Percentiles rank a stretch among this genome's conserved stretches.
These are phyloP conservation scores for Mycosphaerella arachidis DNA, from an alignment of 2,329 filamentous ascomycete genomes.

Conservation along the genomic window DNA sequence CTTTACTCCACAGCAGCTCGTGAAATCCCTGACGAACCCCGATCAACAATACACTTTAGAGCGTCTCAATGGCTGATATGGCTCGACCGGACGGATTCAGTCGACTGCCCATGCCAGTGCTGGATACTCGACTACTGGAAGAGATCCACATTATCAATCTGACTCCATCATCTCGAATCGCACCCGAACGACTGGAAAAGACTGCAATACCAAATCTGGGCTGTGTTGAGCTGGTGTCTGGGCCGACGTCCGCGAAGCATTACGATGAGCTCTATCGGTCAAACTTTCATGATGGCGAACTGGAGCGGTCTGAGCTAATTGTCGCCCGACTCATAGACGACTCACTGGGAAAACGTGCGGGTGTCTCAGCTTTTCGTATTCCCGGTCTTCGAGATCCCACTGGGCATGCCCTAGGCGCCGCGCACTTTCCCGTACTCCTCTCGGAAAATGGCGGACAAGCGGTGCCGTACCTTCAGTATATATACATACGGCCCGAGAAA, in stretches of 20 bases:
- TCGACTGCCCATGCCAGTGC: constrained; percentile 4
- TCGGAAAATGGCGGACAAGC: constrained; percentile 7
- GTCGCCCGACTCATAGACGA: constrained; percentile 15
- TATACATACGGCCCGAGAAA: constrained; percentile 21
- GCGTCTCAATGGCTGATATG: neutral
- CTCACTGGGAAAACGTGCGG: constrained; percentile 9
- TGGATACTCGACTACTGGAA: constrained; percentile 5
- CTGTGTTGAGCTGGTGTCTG: constrained; percentile 19
- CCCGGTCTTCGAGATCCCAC: constrained; percentile 18
- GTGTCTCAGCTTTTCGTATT: constrained; percentile 18
- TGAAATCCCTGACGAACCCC: neutral
- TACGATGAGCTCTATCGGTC: constrained; percentile 19
- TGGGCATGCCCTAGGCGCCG: constrained; percentile 19
- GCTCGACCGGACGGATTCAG: constrained; percentile 1
- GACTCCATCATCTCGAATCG: constrained; percentile 11
- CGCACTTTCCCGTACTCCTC: constrained; percentile 23
- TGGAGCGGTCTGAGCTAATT: constrained; percentile 20
- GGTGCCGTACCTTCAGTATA: constrained; percentile 25
- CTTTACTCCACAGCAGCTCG: neutral
- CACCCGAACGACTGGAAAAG: constrained; percentile 7
- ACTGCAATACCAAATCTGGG: constrained; percentile 18
- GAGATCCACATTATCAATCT: constrained; percentile 10
- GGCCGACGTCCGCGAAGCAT: constrained; percentile 6
- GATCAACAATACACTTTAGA: neutral
- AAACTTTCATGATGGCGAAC: constrained; percentile 19